A percentile compares a stretch with the other conserved stretches of the same genome.
These are phyloP conservation scores for Pseudogymnoascus sp. DNA, from an alignment of 2,329 filamentous ascomycete genomes.

Conservation along the genomic window DNA sequence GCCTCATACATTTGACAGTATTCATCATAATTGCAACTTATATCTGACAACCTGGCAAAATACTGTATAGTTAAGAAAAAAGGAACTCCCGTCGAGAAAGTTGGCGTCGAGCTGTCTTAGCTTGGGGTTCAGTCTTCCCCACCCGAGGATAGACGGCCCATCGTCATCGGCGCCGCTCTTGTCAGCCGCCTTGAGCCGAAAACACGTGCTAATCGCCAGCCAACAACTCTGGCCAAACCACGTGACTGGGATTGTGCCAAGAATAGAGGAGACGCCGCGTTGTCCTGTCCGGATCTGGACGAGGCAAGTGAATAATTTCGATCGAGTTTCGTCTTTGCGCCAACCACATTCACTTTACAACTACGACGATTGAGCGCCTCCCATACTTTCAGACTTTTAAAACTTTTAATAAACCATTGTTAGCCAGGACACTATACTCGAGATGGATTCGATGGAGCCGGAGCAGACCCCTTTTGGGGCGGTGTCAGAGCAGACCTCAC, in stretches of 20 bases:
- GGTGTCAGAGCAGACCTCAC: slow-evolving; percentile 76
- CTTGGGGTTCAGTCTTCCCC: slow-evolving; percentile 7
- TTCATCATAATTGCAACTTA: slow-evolving; percentile 21
- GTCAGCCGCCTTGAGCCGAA: slow-evolving; percentile 7
- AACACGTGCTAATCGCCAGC: background rate
- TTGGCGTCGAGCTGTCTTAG: slow-evolving; percentile 4
- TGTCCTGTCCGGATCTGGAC: slow-evolving; percentile 7
- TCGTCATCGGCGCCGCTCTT: background rate
- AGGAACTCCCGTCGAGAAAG: background rate
- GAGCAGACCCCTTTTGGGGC: slow-evolving; percentile 88
- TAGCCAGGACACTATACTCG: background rate
- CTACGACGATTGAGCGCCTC: background rate
- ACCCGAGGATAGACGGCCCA: slow-evolving; percentile 2
- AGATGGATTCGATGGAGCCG: slow-evolving; percentile 79
- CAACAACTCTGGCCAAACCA: background rate
- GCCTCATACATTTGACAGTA: slow-evolving; percentile 23
- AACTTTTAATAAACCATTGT: slow-evolving; percentile 2
- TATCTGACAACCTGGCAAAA: slow-evolving; percentile 9
- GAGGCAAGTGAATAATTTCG: slow-evolving; percentile 7
- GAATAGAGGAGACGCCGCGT: background rate
- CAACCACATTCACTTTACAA: slow-evolving; percentile 1
- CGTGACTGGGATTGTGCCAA: slow-evolving; percentile 2
- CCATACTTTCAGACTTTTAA: background rate
- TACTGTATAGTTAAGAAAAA: background rate
- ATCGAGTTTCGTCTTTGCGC: slow-evolving; percentile 1